Conservation (phyloP, 768 basidiomycete species). For the Kwoniella dendrophila region DNA sequence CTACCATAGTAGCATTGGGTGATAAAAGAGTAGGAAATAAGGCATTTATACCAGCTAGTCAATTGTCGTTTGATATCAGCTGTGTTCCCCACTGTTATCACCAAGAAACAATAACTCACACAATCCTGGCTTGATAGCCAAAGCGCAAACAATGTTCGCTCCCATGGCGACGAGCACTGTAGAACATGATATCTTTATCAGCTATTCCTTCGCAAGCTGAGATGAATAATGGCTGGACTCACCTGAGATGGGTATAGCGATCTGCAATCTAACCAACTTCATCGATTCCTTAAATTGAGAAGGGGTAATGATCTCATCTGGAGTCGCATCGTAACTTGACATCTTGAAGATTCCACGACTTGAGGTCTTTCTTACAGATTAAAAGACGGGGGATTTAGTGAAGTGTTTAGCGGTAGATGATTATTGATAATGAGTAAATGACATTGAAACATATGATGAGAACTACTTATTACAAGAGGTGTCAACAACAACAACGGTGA, state of each 20-base stretch:
- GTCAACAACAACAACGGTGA: neutral
- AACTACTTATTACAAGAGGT: neutral
- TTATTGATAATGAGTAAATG: neutral
- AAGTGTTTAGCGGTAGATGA: neutral
- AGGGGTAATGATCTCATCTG: constrained; percentile 51
- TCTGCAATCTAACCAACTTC: constrained; percentile 68
- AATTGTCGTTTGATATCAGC: neutral
- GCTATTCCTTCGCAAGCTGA: too few species aligned
- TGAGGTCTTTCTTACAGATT: too few species aligned
- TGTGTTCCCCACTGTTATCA: neutral
- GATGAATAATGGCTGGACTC: too few species aligned
- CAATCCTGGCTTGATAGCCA: constrained; percentile 69
- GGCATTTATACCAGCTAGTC: constrained; percentile 45
- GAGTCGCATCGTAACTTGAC: constrained; percentile 53
- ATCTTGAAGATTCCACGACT: constrained; percentile 28
- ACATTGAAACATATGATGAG: neutral
- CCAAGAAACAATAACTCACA: constrained; percentile 46
- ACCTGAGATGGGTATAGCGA: constrained; percentile 71
- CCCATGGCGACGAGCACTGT: constrained; percentile 74
- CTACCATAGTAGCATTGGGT: constrained; percentile 60
- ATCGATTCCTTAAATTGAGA: constrained; percentile 51
- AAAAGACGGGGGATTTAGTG: neutral
- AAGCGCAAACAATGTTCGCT: constrained; percentile 68
- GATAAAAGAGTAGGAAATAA: constrained; percentile 63
- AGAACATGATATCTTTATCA: neutral